Evolutionary conservation across 208 protist genomes (phyloP).

Genomic region (Leishmania guyanensis): DNA sequence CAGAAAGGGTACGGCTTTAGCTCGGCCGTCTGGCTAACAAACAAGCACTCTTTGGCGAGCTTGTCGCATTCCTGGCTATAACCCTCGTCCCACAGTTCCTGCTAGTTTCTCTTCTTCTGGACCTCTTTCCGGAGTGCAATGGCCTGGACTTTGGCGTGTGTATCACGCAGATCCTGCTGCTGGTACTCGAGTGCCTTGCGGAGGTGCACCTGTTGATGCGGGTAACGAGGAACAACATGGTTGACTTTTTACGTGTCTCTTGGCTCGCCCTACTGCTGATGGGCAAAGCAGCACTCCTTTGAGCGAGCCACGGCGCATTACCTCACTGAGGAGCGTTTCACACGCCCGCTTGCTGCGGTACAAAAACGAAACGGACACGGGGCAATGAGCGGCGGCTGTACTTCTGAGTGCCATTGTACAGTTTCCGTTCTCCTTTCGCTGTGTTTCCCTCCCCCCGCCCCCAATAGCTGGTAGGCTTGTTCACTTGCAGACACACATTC

Average conservation of each 20-base stretch:
- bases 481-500: slow-evolving; percentile 1
- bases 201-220: slow-evolving; percentile 36
- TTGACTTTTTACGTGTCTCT: slow-evolving; percentile 79
- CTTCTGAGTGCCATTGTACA: too few species aligned
- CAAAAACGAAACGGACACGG: neutral
- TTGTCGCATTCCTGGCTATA: slow-evolving; percentile 55
- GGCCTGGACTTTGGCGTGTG: slow-evolving; percentile 67
- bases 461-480: neutral
- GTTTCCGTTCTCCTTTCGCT: neutral
- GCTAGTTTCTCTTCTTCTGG: slow-evolving; percentile 43
- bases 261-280: slow-evolving; percentile 20
- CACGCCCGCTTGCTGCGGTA: neutral
- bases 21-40: slow-evolving; percentile 53
- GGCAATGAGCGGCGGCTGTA: neutral
- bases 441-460: neutral
- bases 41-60: slow-evolving; percentile 40
- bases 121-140: slow-evolving; percentile 45
- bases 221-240: slow-evolving; percentile 58
- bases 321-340: neutral
- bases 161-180: slow-evolving; percentile 59
- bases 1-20: slow-evolving; percentile 53
- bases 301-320: too few species aligned
- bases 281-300: neutral
- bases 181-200: slow-evolving; percentile 43
- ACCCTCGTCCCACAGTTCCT: slow-evolving; percentile 63